Conservation (phyloP, 495 filamentous ascomycete genomes). For the Amorphotheca resinae region DNA sequence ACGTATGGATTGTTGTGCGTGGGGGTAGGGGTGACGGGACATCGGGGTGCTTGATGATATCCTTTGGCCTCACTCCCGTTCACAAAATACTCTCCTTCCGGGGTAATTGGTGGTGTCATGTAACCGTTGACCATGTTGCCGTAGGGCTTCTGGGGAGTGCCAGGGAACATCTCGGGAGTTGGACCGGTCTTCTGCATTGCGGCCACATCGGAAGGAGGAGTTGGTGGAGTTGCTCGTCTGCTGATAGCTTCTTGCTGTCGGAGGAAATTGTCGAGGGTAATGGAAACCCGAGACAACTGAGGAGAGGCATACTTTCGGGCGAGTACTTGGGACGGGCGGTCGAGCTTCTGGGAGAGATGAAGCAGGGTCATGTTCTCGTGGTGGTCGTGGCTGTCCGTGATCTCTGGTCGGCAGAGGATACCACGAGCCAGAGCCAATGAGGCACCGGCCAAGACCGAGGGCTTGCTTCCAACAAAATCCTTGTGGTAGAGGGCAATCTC, state of each 20-base stretch:
- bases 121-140: conserved; percentile 64
- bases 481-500: conserved; percentile 93
- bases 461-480: conserved; percentile 83
- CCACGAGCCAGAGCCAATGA: conserved; percentile 76
- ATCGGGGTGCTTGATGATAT: conserved; percentile 36
- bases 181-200: conserved; percentile 36
- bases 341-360: conserved; percentile 75
- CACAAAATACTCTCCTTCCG: conserved; percentile 59
- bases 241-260: conserved; percentile 66
- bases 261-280: conserved; percentile 75
- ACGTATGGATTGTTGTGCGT: conserved; percentile 18
- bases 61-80: conserved; percentile 29
- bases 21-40: conserved; percentile 40
- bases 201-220: conserved; percentile 49
- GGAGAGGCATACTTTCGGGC: conserved; percentile 77
- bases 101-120: conserved; percentile 90
- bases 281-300: conserved; percentile 70
- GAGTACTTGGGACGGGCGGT: conserved; percentile 75
- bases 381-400: conserved; percentile 65
- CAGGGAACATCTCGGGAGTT: conserved; percentile 39
- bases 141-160: conserved; percentile 76
- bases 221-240: conserved; percentile 44
- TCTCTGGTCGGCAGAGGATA: conserved; percentile 66
- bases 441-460: conserved; percentile 80
- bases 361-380: conserved; percentile 69